phyloP scores from a whole-genome alignment of 306 rosid species.

The Pueraria montana region DNA sequence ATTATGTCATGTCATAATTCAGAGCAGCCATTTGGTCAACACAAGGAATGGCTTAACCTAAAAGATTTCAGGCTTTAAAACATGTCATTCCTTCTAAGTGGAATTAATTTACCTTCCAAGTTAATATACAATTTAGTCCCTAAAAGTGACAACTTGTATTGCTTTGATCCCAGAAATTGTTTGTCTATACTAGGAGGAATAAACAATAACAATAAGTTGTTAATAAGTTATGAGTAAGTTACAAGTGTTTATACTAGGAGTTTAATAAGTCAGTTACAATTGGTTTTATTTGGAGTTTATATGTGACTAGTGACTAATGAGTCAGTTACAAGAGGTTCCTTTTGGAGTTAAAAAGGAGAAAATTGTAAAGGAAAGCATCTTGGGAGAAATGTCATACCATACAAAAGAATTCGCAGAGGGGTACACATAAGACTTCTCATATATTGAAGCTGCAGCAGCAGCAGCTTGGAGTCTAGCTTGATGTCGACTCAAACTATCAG shows the following conservation, averaged over 20 bases:
- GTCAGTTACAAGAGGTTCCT: not conserved
- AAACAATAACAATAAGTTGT: not conserved
- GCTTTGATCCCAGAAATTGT: not conserved
- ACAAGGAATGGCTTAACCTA: not conserved
- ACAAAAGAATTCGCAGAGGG: conserved; percentile 69
- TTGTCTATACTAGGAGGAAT: not conserved
- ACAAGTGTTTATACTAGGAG: not conserved
- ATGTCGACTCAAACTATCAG: conserved; percentile 72
- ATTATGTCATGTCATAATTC: not conserved
- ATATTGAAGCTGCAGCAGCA: conserved; percentile 92
- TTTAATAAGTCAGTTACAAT: not conserved
- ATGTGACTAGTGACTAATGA: not conserved
- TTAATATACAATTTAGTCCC: not conserved
- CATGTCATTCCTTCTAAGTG: not conserved
- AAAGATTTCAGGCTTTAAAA: conserved; percentile 20
- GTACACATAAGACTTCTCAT: conserved; percentile 85
- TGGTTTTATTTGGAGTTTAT: not conserved
- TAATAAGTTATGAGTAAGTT: not conserved
- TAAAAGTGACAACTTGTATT: not conserved
- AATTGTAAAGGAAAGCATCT: not conserved
- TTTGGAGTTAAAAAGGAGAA: not conserved
- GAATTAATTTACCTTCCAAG: not conserved
- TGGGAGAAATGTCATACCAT: conserved; percentile 63
- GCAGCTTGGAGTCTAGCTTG: conserved; percentile 95
- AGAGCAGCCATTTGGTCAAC: not conserved